Conservation (phyloP, 2,329 filamentous ascomycete genomes). For the Exophiala phaeomuriformis region DNA sequence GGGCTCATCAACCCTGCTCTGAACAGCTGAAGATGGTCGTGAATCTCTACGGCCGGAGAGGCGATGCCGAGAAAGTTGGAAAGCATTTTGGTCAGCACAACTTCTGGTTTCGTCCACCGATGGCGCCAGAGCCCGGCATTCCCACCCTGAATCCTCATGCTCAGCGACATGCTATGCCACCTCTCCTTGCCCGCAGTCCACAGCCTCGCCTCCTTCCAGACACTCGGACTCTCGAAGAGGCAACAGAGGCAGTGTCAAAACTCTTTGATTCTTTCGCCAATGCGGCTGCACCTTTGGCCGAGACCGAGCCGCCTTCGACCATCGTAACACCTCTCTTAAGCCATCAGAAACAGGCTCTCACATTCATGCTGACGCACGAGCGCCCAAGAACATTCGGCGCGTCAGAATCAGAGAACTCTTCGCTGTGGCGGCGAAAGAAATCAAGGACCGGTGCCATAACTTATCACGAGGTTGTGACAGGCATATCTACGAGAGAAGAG, state of each 20-base stretch:
- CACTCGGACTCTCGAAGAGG: conserved; percentile 70
- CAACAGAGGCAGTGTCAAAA: conserved; percentile 72
- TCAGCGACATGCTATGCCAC: conserved; percentile 42
- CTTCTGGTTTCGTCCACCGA: conserved; percentile 60
- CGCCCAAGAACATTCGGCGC: conserved; percentile 53
- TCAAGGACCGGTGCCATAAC: conserved; percentile 51
- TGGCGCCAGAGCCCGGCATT: conserved; percentile 59
- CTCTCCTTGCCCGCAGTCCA: conserved; percentile 23
- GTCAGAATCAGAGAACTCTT: conserved; percentile 56
- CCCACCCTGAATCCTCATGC: conserved; percentile 71
- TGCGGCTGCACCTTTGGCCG: conserved; percentile 66
- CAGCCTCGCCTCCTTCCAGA: conserved; percentile 31
- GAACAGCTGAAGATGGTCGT: conserved; percentile 58
- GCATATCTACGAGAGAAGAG: conserved; percentile 51
- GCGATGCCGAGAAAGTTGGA: conserved; percentile 59
- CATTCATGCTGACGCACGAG: conserved; percentile 78
- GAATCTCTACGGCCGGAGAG: conserved; percentile 70
- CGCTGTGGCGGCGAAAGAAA: conserved; percentile 66
- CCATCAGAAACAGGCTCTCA: conserved; percentile 84
- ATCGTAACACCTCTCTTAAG: conserved; percentile 63
- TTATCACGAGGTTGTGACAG: conserved; percentile 82
- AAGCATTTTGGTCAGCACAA: conserved; percentile 58
- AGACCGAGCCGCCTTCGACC: conserved; percentile 55
- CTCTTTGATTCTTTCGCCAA: conserved; percentile 76
- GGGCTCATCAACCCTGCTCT: conserved; percentile 56